phyloP scores from a whole-genome alignment of 352 stramenopile genomes.

The Phytophthora multivora region DNA sequence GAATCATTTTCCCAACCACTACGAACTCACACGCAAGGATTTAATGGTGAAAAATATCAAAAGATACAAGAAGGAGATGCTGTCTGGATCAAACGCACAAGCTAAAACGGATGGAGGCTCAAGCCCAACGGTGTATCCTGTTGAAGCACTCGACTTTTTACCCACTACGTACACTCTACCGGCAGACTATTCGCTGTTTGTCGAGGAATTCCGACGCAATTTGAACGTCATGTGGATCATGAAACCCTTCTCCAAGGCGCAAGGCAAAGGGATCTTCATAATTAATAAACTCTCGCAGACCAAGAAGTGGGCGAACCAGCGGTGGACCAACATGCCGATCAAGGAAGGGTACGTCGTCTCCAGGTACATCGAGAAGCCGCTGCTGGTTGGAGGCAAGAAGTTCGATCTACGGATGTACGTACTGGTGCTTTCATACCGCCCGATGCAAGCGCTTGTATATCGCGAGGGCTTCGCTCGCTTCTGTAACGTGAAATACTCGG shows the following conservation, averaged over 20 bases:
- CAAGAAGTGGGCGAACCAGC: slow-evolving; percentile 89
- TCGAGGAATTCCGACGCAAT: slow-evolving; percentile 89
- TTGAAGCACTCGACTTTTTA: slow-evolving; percentile 74
- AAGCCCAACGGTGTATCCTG: neutral
- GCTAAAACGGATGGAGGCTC: neutral
- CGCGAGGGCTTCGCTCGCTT: slow-evolving; percentile 92
- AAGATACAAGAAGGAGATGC: slow-evolving; percentile 76
- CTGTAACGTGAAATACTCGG: slow-evolving; percentile 91
- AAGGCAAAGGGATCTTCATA: slow-evolving; percentile 95
- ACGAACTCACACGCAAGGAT: slow-evolving; percentile 93
- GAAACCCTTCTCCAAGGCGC: slow-evolving; percentile 90
- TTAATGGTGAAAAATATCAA: slow-evolving; percentile 96
- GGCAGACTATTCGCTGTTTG: slow-evolving; percentile 93
- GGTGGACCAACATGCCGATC: slow-evolving; percentile 64
- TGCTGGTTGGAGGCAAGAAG: slow-evolving; percentile 93
- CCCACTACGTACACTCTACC: slow-evolving; percentile 93
- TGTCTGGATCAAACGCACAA: slow-evolving; percentile 4
- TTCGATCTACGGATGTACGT: slow-evolving; percentile 94
- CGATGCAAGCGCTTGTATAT: slow-evolving; percentile 83
- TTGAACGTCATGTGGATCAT: slow-evolving; percentile 94
- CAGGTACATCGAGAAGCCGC: slow-evolving; percentile 90
- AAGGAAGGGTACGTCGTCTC: slow-evolving; percentile 91
- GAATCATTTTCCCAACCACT: slow-evolving; percentile 93
- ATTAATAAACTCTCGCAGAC: slow-evolving; percentile 93
- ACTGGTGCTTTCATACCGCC: slow-evolving; percentile 89